Evolutionary conservation across 2,329 filamentous ascomycete species (phyloP).

Genomic region (Diaporthe citriasiana): DNA sequence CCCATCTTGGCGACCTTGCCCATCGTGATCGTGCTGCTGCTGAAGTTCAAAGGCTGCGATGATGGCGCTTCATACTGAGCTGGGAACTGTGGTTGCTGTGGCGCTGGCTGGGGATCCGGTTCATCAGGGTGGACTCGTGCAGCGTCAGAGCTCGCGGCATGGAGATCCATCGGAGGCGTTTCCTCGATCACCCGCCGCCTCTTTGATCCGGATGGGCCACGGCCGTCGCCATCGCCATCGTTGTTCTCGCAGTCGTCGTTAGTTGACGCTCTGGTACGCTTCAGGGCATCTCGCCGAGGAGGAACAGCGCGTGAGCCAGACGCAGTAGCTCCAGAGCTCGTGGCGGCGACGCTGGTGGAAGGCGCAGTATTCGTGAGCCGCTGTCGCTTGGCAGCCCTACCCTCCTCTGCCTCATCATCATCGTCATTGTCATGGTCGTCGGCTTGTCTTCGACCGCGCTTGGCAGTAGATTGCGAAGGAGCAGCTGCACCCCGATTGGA

Average conservation of each 20-base stretch:
- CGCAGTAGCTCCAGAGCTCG: neutral
- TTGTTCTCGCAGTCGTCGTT: neutral
- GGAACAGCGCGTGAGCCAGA: neutral
- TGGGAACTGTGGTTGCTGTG: neutral
- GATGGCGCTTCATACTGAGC: neutral
- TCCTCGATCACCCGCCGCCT: neutral
- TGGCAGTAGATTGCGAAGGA: neutral
- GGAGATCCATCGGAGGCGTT: neutral
- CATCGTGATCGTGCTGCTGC: neutral
- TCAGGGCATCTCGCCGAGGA: neutral
- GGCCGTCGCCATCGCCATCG: neutral
- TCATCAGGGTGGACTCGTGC: neutral
- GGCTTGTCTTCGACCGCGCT: neutral
- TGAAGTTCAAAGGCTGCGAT: neutral
- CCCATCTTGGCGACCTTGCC: slow-evolving; percentile 11
- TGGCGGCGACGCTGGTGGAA: too few species aligned
- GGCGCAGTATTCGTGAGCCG: too few species aligned
- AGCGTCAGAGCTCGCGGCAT: neutral
- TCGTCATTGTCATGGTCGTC: neutral
- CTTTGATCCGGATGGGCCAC: neutral
- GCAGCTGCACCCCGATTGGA: neutral
- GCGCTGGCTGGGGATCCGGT: neutral
- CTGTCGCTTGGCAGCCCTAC: neutral
- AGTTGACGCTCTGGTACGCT: neutral
- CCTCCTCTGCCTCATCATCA: neutral